Base-by-base conservation (phyloP, 495 filamentous ascomycete genomes). In the Penicillium lagena region DNA sequence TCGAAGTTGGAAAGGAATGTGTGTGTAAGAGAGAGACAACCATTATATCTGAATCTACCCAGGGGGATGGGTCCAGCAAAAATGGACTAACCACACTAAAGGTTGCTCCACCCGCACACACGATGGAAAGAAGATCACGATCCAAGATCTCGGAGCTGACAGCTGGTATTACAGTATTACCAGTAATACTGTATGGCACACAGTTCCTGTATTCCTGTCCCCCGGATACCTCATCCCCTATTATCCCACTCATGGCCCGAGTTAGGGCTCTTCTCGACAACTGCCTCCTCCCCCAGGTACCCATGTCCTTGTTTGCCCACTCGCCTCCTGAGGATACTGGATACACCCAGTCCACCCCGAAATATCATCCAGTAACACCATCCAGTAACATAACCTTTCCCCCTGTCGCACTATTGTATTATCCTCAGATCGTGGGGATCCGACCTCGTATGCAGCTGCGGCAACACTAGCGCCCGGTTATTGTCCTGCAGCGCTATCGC, bases 131-230 rank as follows among this genome's bases (percentile, higher is more conserved):
- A 69, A 67, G 66, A 70, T 70, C 66, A 60, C 65, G 66, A 70
- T 64, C 66, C 62, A 67, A 67, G 66, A 70, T 70, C 66, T 70
- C 56, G 64, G 64, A 70, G 64, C 63, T 70, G 64, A 70, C 66
- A 68, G 60, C 67, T 67, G 47, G 55, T 22, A 22, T 22, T 22
- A 22, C 22, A 2, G 2, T 22, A 17, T 17, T 17, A 17, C 15
- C 15, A 17, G 15, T 22, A 22, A 22, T 22, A 22, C 22, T 22
- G 22, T 22, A 22, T 6, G 22, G 22, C 22, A 3, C 22, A 22
- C 22, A 3, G 22, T 22, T 22, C 22, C 22, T 4, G 22, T 22
- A 22, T 22, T 22, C 3, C 22, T 22, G 22, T 22, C 22, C 22
- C 22, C 22, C 4, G 22, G 3, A 22, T 22, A 22, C 17, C 17